Evolutionary conservation across 352 stramenopile species (phyloP), one percentile per base, ranked within the genome.

Genomic region (Halophytophthora polymorphica): DNA sequence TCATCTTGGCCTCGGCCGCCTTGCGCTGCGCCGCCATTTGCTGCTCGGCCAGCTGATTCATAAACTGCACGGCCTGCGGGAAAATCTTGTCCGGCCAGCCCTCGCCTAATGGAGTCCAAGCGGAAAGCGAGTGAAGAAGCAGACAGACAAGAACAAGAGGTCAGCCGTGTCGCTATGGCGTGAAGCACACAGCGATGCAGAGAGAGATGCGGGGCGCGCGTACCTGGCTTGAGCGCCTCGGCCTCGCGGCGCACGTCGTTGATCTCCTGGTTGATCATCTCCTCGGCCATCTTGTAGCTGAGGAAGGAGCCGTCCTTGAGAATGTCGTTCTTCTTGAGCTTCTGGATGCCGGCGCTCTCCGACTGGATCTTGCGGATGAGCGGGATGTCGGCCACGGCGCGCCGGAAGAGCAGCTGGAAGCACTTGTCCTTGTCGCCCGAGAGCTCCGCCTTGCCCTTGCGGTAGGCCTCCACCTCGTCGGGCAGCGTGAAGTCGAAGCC

Each of bases 321-420:
- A 46, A 93, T 90, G 62, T 93, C 83, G 61, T 93, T 93, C 64
- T 86, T 86, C 73, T 90, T 90, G 4, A 93, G 61, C 18, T 77
- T 74, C 64, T 93, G 83, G 62, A 93, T 93, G 54, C 83, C 83
- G 3, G 77, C 69, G 58, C 74, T 88, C 64, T 93, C 83, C 45
- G 77, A 88, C 67, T 93, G 83, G 56, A 93, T 91, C 67, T 91
- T 93, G 57, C 83, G 83, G 56, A 93, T 93, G 39, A 91, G 65
- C 43, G 83, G 83, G 50, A 93, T 90, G 48, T 90, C 80, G 11
- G 83, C 79, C 53, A 93, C 79, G 1, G 83, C 83, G 37, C 83
- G 83, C 39, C 83, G 83, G 58, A 93, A 93, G 10, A 93, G 72
- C 61, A 84, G 69, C 55, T 90, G 80, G 64, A 90, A 93, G 46